Conservation (phyloP, 495 filamentous ascomycete genomes). For the Trichoderma gamsii region DNA sequence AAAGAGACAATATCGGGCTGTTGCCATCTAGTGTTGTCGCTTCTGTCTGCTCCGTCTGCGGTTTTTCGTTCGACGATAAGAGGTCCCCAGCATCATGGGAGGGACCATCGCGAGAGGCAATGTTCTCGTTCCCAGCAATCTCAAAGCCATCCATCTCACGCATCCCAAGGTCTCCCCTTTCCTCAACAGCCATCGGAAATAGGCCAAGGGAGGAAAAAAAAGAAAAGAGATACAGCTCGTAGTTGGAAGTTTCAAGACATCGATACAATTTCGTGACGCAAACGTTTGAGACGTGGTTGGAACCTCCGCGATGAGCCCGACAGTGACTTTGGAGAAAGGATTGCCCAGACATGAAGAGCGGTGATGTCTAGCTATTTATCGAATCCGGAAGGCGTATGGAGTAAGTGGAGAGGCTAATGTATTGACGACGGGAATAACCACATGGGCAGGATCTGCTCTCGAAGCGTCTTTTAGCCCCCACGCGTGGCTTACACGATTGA, state of each 20-base stretch:
- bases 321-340: neutral
- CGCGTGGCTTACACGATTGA: neutral
- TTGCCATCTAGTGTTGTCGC: constrained; percentile 16
- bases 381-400: neutral
- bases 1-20: constrained; percentile 54
- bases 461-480: neutral
- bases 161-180: neutral
- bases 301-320: neutral
- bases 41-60: neutral
- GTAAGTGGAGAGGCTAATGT: constrained; percentile 5
- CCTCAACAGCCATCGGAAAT: neutral
- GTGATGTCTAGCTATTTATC: neutral
- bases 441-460: neutral
- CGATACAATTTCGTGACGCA: neutral
- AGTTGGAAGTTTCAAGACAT: neutral
- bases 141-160: neutral
- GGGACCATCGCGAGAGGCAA: neutral
- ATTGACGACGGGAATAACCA: constrained; percentile 8
- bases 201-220: neutral
- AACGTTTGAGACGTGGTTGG: neutral
- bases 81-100: neutral
- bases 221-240: neutral
- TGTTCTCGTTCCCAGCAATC: neutral
- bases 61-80: neutral
- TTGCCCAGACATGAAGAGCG: neutral